Evolutionary conservation across 1,284 basidiomycete genomes (phyloP).

Genomic region (Salmacisia buchloeana): DNA sequence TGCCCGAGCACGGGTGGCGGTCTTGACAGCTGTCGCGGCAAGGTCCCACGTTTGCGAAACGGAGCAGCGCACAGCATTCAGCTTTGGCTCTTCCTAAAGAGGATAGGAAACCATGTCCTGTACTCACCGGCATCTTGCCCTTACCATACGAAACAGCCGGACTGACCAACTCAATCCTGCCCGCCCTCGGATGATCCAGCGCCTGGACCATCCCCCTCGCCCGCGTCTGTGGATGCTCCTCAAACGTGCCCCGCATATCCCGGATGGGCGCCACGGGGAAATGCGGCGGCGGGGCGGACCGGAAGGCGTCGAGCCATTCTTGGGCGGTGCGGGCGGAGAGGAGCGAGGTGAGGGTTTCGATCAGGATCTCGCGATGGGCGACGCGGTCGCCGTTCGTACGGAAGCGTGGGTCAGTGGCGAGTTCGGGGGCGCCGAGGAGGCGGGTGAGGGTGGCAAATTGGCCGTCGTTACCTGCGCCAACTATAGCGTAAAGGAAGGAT

Average conservation of each 20-base stretch:
- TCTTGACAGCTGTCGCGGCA: constrained; percentile 17
- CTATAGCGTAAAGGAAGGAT: constrained; percentile 39
- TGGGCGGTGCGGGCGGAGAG: constrained; percentile 25
- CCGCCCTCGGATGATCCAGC: constrained; percentile 64
- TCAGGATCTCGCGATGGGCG: constrained; percentile 65
- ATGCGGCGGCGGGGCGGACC: constrained; percentile 18
- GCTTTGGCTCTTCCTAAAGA: neutral
- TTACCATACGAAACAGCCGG: constrained; percentile 85
- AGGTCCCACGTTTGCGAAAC: neutral
- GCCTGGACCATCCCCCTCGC: constrained; percentile 62
- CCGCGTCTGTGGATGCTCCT: constrained; percentile 76
- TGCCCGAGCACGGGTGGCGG: constrained; percentile 49
- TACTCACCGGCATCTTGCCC: constrained; percentile 56
- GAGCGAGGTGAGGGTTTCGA: constrained; percentile 65
- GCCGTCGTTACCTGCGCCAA: constrained; percentile 84
- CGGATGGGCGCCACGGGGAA: constrained; percentile 61
- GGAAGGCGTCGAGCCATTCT: constrained; percentile 33
- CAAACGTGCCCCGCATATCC: constrained; percentile 79
- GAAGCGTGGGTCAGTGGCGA: constrained; percentile 20
- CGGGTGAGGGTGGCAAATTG: constrained; percentile 58
- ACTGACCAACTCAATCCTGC: constrained; percentile 76
- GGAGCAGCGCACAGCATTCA: neutral
- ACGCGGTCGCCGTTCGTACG: constrained; percentile 67
- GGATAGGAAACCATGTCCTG: too few species aligned
- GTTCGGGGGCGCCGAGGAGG: constrained; percentile 19